Conservation (phyloP, 2,329 filamentous ascomycete genomes). For the Drechmeria coniospora region DNA sequence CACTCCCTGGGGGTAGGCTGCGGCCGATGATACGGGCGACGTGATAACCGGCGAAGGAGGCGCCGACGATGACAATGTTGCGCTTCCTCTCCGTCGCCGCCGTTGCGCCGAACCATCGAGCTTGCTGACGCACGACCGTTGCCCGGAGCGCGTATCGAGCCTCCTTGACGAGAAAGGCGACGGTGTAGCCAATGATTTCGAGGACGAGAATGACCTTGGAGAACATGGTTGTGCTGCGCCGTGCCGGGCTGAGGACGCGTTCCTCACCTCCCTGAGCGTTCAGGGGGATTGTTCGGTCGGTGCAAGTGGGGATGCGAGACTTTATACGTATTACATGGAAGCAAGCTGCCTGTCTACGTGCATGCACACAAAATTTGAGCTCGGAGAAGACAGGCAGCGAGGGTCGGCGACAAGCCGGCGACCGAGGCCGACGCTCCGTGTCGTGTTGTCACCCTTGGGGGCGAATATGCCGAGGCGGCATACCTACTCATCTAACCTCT, state of each 20-base stretch:
- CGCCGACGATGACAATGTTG: slow-evolving; percentile 41
- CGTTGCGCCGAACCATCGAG: slow-evolving; percentile 5
- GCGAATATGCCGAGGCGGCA: too few species aligned
- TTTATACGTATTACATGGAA: too few species aligned
- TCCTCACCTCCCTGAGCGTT: too few species aligned
- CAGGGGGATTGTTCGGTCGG: too few species aligned
- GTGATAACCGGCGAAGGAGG: slow-evolving; percentile 40
- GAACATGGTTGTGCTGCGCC: slow-evolving; percentile 9
- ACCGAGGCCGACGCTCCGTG: too few species aligned
- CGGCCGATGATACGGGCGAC: slow-evolving; percentile 31
- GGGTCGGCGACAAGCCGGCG: too few species aligned
- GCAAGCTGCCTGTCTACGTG: too few species aligned
- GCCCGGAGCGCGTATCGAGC: slow-evolving; percentile 7
- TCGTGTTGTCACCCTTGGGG: too few species aligned
- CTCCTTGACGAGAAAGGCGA: slow-evolving; percentile 10
- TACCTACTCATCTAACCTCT: too few species aligned
- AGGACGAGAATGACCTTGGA: slow-evolving; percentile 14
- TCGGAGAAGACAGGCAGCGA: too few species aligned
- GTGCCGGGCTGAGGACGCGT: neutral
- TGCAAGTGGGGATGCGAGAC: too few species aligned
- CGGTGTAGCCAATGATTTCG: slow-evolving; percentile 12
- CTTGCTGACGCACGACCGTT: slow-evolving; percentile 5
- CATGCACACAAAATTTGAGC: too few species aligned
- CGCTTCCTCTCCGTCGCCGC: slow-evolving; percentile 10
- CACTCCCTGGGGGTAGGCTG: slow-evolving; percentile 28